Evolutionary conservation across 495 filamentous ascomycete genomes (phyloP), one percentile per base, ranked within the genome.

Genomic region (Penicillium turbatum): DNA sequence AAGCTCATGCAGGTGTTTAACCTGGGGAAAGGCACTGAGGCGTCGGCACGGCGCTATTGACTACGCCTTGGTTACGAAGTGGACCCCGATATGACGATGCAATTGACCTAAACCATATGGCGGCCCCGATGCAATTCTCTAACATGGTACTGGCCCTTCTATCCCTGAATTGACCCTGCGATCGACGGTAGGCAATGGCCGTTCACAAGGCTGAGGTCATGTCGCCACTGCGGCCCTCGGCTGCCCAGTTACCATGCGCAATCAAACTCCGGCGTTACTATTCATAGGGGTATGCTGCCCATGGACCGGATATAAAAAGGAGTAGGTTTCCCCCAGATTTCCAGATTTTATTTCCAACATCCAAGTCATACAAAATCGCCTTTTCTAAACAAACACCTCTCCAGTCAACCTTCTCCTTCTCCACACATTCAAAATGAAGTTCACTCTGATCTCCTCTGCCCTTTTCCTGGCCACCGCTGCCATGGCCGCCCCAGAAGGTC

Each of bases 371-470:
- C 10, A 10, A n/a, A 26, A 6, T 26, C 17, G 8, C 12, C 24
- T 51, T 5, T 5, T 15, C 26, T 49, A 30, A n/a, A 1, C 7
- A 19, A 40, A 56, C 34, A 19, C 24, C 32, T 24, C 26, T 16
- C 17, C 34, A 50, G 9, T n/a, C 19, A 35, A 17, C n/a, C 5
- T 37, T 34, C 12, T 9, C 26, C 27, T n/a, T 48, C 19, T 31
- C 27, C 17, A 27, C 35, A 41, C 49, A 13, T 30, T 21, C 56
- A 61, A 31, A 51, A 67, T 67, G 64, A 67, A 67, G 62, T 62
- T 67, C 59, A 58, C 58, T 37, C 34, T 56, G n/a, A 42, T 67
- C 62, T 41, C 56, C 59, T 64, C 61, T 16, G 49, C 54, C 32
- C 54, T 67, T 34, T 55, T 63, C 54, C 56, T 67, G 41, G 62